A percentile compares a stretch with the other conserved stretches of the same genome.
phyloP scores from a whole-genome alignment of 192 early-diverging fungal genomes.

The Coemansia sp. region DNA sequence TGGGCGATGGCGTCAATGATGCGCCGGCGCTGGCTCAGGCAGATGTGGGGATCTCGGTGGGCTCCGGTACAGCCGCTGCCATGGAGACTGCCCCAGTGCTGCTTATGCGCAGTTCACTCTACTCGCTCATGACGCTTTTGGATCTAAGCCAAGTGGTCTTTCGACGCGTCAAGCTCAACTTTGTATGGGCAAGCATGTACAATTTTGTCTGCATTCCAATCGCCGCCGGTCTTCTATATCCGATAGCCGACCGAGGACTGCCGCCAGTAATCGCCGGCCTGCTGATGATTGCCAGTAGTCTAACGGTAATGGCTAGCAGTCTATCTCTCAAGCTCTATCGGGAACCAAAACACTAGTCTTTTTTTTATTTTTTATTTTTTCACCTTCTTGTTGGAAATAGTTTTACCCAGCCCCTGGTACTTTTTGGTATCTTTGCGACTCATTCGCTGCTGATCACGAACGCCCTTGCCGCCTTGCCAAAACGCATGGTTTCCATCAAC shows the following conservation, averaged over 20 bases:
- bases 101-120: constrained; percentile 73
- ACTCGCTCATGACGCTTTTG: constrained; percentile 76
- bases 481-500: constrained; percentile 60
- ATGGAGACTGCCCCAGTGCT: constrained; percentile 87
- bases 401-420: constrained; percentile 62
- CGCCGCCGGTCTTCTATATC: constrained; percentile 80
- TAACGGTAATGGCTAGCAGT: constrained; percentile 82
- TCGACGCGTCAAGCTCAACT: constrained; percentile 78
- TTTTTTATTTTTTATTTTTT: constrained; percentile 48
- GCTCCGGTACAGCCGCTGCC: constrained; percentile 85
- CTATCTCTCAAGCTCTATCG: constrained; percentile 63
- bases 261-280: constrained; percentile 81
- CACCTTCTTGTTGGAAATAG: constrained; percentile 46
- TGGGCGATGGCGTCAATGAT: constrained; percentile 97
- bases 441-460: constrained; percentile 70
- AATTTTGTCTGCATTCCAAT: constrained; percentile 86
- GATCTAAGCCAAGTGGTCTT: constrained; percentile 73
- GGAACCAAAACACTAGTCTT: constrained; percentile 34
- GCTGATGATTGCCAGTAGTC: constrained; percentile 84
- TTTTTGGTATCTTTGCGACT: constrained; percentile 70
- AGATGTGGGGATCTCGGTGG: constrained; percentile 87
- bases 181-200: constrained; percentile 86
- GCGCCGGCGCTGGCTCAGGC: constrained; percentile 86
- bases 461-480: constrained; percentile 92
- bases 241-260: constrained; percentile 57